Percentiles rank a stretch among this genome's conserved stretches.
These are phyloP conservation scores for Epichloe hybrida DNA, from an alignment of 2,329 filamentous ascomycete genomes.

Conservation along the genomic window DNA sequence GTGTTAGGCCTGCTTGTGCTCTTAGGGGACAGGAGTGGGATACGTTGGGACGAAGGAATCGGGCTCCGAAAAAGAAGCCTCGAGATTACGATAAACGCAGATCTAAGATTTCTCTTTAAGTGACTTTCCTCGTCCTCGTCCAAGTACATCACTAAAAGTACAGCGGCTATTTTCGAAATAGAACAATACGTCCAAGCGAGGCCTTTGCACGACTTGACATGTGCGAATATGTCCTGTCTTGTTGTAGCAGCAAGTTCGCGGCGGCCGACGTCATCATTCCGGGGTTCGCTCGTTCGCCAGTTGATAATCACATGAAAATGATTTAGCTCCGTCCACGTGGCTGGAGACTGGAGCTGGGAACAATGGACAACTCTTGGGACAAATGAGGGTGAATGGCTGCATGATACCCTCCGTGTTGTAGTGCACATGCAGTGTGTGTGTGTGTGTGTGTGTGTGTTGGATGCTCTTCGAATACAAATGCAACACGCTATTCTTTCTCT, in stretches of 20 bases:
- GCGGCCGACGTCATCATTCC: background rate
- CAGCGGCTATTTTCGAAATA: background rate
- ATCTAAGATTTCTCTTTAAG: too few species aligned
- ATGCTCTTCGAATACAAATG: background rate
- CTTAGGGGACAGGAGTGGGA: background rate
- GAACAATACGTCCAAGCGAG: background rate
- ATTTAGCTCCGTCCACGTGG: slow-evolving; percentile 3
- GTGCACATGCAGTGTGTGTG: background rate
- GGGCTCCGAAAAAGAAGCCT: background rate
- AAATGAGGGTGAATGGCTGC: background rate
- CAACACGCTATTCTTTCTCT: background rate
- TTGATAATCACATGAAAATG: background rate
- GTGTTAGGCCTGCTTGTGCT: too few species aligned
- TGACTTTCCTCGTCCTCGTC: background rate
- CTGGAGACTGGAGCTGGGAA: background rate
- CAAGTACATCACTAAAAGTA: background rate
- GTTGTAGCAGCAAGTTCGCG: background rate
- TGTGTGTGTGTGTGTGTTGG: background rate
- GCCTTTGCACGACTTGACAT: background rate
- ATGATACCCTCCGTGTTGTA: background rate
- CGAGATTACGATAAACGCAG: too few species aligned
- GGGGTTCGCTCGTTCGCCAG: background rate
- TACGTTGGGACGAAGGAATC: background rate
- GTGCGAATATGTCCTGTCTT: background rate
- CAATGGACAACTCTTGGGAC: background rate